A percentile compares a stretch with the other conserved stretches of the same genome.
Evolutionary conservation across 169 alveolate species (phyloP).

Genomic region (Blepharisma undulans): DNA sequence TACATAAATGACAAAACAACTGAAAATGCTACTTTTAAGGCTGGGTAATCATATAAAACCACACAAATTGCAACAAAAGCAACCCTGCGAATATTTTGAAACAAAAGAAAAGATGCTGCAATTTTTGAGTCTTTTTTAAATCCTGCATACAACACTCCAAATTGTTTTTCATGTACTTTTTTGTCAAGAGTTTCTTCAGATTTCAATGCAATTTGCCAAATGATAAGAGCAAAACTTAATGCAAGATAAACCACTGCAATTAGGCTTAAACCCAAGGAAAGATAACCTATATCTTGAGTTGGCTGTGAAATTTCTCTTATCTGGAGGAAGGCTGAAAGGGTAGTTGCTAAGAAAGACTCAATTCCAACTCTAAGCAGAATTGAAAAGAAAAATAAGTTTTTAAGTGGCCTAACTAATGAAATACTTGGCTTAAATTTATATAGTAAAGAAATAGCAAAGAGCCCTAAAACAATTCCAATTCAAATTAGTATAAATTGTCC

Average conservation of each 20-base stretch:
- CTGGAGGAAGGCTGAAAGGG: background rate
- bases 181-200: background rate
- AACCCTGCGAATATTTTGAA: background rate
- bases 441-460: too few relatives aligned
- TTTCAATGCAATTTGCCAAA: background rate
- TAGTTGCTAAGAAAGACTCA: background rate
- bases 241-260: background rate
- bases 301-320: background rate
- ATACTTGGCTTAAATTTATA: background rate
- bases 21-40: too few relatives aligned
- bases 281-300: background rate
- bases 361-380: background rate
- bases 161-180: background rate
- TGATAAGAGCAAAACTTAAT: background rate
- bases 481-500: background rate
- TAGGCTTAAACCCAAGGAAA: background rate
- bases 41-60: background rate
- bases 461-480: background rate
- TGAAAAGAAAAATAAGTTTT: background rate
- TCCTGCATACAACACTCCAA: background rate
- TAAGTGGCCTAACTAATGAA: background rate
- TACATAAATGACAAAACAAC: background rate
- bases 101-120: background rate
- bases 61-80: too few relatives aligned
- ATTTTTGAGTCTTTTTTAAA: background rate